Evolutionary conservation across 1,139 yeast species (phyloP), one percentile per base, ranked within the genome.

Genomic region (Geotrichum phurueaensis): DNA sequence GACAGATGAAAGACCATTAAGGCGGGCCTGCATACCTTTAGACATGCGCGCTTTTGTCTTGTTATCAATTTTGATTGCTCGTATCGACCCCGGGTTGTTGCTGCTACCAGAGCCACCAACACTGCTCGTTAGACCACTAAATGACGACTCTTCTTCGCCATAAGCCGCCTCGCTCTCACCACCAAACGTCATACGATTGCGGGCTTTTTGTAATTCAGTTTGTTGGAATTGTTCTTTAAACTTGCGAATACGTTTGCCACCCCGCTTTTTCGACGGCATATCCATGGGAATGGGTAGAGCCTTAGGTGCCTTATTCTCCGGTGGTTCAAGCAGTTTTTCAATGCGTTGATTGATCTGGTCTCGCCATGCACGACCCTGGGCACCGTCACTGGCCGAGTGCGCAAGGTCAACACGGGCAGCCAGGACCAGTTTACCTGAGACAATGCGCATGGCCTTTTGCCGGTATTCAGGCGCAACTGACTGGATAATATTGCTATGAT

Each of bases 211-310:
- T 52, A 89, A 72, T 58, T 91, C 96, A 0, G 96, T 87, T 80
- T 87, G 81, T 69, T 86, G 86, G 74, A 87, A 86, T 68, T 88
- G 84, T 70, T 91, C 90, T 71, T 88, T 89, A 77, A 84, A 82
- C 73, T 90, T 90, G 57, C 96, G 78, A 65, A 87, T 80, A 63
- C 92, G 77, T 65, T 84, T 78, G 0, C 99, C 99, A 1, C 96
- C 98, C 68, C 99, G 79, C 67, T 86, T 87, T 73, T 89, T 89
- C 4, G 94, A 85, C 55, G 85, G 84, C 61, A 79, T 81, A 62
- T 92, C 97, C 50, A 82, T 79, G 0, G 99, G 99, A 0, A 85
- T 79, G 0, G 97, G 95, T 54, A 94, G 75, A 0, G 98, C 96
- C 67, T 89, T 90, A 4, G 83, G 80, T 0, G 81, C 83, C 22